A percentile compares a stretch with the other conserved stretches of the same genome.
These are phyloP conservation scores for Talaromyces sp. DNA, from an alignment of 2,329 filamentous ascomycete genomes.

Conservation along the genomic window DNA sequence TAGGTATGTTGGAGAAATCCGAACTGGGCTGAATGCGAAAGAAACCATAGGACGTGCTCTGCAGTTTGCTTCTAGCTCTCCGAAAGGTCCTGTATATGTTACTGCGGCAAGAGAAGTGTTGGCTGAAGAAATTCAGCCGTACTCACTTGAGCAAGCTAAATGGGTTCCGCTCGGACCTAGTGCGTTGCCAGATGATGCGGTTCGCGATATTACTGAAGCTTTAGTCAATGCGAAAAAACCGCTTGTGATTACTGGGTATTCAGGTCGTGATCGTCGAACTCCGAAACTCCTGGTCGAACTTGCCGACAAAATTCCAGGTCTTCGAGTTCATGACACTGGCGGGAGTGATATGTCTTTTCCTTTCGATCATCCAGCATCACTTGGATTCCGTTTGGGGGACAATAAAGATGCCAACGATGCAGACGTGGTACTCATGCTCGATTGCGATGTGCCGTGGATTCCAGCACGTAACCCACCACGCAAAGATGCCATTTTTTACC, in stretches of 20 bases:
- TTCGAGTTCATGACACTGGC: conserved; percentile 45
- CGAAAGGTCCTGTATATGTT: conserved; percentile 72
- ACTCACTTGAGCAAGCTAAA: conserved; percentile 59
- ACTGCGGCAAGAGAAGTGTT: conserved; percentile 72
- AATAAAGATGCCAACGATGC: conserved; percentile 68
- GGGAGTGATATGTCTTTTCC: conserved; percentile 44
- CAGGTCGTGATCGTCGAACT: not conserved
- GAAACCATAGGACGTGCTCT: conserved; percentile 77
- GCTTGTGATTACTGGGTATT: not conserved
- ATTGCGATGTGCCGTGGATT: conserved; percentile 87
- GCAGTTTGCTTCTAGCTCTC: conserved; percentile 69
- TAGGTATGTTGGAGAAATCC: conserved; percentile 72
- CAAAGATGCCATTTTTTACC: conserved; percentile 52
- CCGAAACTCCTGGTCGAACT: conserved; percentile 21
- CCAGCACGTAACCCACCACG: conserved; percentile 61
- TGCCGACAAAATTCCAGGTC: conserved; percentile 40
- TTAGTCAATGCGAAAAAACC: not conserved
- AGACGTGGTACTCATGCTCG: conserved; percentile 73
- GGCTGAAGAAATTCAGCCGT: conserved; percentile 71
- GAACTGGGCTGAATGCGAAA: conserved; percentile 74
- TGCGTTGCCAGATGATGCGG: conserved; percentile 48
- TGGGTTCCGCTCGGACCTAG: conserved; percentile 68
- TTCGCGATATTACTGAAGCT: conserved; percentile 21
- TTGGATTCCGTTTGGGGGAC: conserved; percentile 66
- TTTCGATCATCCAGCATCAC: conserved; percentile 46